Conservation (phyloP, 2,329 filamentous ascomycete species). For the Neodidymelliopsis sp. region DNA sequence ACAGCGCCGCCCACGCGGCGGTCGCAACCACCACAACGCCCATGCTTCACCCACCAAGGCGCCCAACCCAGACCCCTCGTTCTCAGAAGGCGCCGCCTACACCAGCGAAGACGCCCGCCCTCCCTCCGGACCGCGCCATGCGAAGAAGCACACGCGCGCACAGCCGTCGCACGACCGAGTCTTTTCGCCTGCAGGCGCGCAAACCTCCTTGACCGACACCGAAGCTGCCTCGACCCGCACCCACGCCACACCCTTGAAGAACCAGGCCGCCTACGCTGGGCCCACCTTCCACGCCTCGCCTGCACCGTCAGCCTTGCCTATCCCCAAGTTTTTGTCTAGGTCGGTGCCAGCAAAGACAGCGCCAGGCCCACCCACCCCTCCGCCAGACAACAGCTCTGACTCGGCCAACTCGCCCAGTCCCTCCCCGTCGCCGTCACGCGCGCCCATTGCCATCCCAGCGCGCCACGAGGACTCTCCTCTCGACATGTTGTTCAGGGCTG, state of each 20-base stretch:
- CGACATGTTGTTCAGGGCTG: conserved; percentile 88
- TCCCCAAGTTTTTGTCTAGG: conserved; percentile 86
- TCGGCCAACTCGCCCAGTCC: conserved; percentile 46
- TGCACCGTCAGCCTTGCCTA: conserved; percentile 85
- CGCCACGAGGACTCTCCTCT: conserved; percentile 76
- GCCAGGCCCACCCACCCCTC: conserved; percentile 56
- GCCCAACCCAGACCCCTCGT: conserved; percentile 21
- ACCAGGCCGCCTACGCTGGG: conserved; percentile 77
- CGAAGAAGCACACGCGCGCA: conserved; percentile 43
- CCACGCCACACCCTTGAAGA: conserved; percentile 44
- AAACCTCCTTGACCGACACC: conserved; percentile 38
- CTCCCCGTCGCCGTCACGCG: conserved; percentile 60
- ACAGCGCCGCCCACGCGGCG: conserved; percentile 41
- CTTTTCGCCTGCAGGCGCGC: conserved; percentile 27
- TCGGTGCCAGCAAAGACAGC: conserved; percentile 67
- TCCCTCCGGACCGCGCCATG: conserved; percentile 31
- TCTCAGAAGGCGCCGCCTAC: conserved; percentile 36
- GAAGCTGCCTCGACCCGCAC: conserved; percentile 30
- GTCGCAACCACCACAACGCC: conserved; percentile 38
- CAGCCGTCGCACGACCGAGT: conserved; percentile 40
- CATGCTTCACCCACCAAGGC: conserved; percentile 25
- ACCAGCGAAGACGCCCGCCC: conserved; percentile 40
- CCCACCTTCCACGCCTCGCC: conserved; percentile 95
- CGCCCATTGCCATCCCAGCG: conserved; percentile 51
- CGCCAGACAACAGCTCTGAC: conserved; percentile 57